These are phyloP conservation scores for Eimeria acervulina DNA, from an alignment of 169 alveolate species.

Conservation along the genomic window DNA sequence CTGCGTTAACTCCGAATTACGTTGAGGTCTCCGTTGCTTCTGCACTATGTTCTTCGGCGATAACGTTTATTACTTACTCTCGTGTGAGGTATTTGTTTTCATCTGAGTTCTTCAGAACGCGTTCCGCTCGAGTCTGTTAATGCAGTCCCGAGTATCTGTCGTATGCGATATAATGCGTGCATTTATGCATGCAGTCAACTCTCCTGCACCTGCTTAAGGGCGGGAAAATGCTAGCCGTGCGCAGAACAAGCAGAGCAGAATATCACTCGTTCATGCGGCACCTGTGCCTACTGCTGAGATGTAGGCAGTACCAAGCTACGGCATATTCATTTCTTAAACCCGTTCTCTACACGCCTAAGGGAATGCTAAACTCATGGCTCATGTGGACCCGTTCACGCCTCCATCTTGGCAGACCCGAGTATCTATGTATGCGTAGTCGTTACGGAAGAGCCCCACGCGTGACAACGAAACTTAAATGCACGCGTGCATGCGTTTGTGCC, in stretches of 20 bases:
- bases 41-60: not conserved
- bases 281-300: not conserved
- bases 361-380: not conserved
- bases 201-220: not conserved
- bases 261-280: not conserved
- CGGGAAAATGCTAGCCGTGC: not conserved
- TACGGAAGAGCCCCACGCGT: not conserved
- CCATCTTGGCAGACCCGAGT: not conserved
- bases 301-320: not conserved
- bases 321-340: not conserved
- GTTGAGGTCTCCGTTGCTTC: not conserved
- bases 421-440: not conserved
- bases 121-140: not conserved
- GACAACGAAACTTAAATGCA: not conserved
- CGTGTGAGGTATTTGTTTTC: not conserved
- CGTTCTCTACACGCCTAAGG: not conserved
- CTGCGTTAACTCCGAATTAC: not conserved
- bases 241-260: not conserved
- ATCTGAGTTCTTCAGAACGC: not conserved
- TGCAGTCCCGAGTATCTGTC: not conserved
- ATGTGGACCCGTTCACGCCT: not conserved
- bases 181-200: not conserved
- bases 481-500: not conserved
- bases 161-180: not conserved
- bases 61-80: not conserved